Evolutionary conservation across 78 protist species (phyloP).

Genomic region (Pigoraptor vietnamica): DNA sequence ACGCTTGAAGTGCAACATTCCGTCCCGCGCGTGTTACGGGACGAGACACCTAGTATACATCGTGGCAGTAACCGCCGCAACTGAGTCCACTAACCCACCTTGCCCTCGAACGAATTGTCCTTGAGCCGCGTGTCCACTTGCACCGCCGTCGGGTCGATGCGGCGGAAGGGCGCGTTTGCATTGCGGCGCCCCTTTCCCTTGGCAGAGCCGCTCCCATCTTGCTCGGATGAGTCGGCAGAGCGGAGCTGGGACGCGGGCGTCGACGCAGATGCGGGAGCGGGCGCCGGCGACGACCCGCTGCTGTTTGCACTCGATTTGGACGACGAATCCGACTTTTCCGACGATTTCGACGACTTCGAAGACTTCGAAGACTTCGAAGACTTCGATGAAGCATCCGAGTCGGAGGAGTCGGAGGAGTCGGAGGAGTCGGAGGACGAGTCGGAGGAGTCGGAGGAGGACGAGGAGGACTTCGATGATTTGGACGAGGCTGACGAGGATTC

Average conservation of each 20-base stretch:
- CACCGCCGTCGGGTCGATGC: not conserved
- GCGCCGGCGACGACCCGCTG: too few relatives aligned
- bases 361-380: not conserved
- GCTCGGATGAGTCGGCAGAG: not conserved
- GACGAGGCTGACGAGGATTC: not conserved
- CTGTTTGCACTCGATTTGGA: not conserved
- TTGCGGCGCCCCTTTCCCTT: not conserved
- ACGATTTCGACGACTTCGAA: not conserved
- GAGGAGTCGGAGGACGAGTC: not conserved
- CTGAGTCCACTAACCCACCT: not conserved
- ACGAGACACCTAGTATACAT: not conserved
- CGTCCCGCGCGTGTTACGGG: too few relatives aligned
- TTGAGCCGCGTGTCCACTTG: not conserved
- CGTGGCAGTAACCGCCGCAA: not conserved
- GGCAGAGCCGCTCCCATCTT: not conserved
- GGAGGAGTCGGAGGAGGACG: not conserved
- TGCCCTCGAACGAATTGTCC: constrained; percentile 16
- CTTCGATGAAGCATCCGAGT: not conserved
- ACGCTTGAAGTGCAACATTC: not conserved
- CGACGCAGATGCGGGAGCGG: too few relatives aligned
- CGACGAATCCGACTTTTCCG: not conserved
- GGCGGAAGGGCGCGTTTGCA: constrained; percentile 22
- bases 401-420: not conserved
- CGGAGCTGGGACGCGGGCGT: not conserved
- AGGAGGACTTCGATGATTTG: not conserved